These are phyloP conservation scores for Hygrophila difformis DNA, from an alignment of 257 asterid genomes.

Conservation along the genomic window DNA sequence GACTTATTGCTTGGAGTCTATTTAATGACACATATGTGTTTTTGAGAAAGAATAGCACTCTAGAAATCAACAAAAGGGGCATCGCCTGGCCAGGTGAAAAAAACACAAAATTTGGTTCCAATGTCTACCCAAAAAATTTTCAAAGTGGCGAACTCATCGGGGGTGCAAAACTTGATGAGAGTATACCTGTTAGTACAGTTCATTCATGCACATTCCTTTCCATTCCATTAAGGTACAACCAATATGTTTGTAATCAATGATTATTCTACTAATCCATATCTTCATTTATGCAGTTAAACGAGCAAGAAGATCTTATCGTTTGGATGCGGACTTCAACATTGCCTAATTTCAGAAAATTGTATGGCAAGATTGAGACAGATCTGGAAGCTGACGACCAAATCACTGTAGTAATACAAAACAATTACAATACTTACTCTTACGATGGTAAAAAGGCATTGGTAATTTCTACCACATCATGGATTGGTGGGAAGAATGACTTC, in stretches of 20 bases:
- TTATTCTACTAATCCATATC: not conserved
- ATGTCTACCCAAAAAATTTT: constrained; percentile 71
- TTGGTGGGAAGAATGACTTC: constrained; percentile 82
- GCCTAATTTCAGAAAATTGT: constrained; percentile 71
- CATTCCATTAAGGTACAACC: not conserved
- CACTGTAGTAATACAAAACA: constrained; percentile 61
- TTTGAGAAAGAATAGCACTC: constrained; percentile 18
- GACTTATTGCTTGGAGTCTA: constrained; percentile 89
- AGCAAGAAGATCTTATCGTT: constrained; percentile 90
- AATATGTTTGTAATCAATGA: not conserved
- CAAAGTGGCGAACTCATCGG: constrained; percentile 56
- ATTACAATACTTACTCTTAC: constrained; percentile 73
- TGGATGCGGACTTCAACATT: constrained; percentile 94
- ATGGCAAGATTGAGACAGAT: constrained; percentile 71
- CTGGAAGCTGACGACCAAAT: constrained; percentile 62
- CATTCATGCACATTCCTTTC: not conserved
- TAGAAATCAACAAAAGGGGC: constrained; percentile 47
- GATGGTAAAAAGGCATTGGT: constrained; percentile 69
- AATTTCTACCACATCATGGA: constrained; percentile 84
- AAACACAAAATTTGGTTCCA: constrained; percentile 45
- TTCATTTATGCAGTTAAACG: constrained; percentile 45
- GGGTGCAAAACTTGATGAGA: constrained; percentile 55
- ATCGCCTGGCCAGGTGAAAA: constrained; percentile 75
- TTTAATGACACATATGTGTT: constrained; percentile 67
- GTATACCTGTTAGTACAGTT: constrained; percentile 55